phyloP scores from a whole-genome alignment of 176 grass and related monocot species.

The Aegilops tauschii region DNA sequence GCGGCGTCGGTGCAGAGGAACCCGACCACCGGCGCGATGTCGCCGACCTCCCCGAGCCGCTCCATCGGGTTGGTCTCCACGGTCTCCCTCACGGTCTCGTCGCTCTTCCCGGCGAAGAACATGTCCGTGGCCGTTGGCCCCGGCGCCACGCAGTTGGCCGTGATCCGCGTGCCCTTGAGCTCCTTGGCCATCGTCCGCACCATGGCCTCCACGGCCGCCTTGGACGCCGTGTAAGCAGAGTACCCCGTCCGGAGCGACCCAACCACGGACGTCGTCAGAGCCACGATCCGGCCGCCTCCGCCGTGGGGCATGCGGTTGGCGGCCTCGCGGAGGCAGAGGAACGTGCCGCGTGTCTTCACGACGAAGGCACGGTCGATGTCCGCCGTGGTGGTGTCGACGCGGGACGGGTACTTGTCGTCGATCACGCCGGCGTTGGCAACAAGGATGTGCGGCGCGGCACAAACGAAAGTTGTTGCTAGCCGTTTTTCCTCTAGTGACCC shows the following conservation, averaged over 20 bases:
- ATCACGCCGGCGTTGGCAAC: not conserved
- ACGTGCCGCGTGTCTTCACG: too few relatives aligned
- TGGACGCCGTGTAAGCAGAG: conserved; percentile 42
- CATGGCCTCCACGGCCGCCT: conserved; percentile 57
- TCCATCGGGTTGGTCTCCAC: conserved; percentile 38
- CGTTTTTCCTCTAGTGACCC: too few relatives aligned
- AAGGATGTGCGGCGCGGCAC: not conserved
- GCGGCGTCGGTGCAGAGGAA: conserved; percentile 58
- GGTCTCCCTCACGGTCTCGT: conserved; percentile 6
- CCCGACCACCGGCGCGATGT: conserved; percentile 57
- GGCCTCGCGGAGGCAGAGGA: too few relatives aligned
- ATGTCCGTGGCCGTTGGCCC: conserved; percentile 49
- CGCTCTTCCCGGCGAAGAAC: conserved; percentile 55
- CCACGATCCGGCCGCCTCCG: conserved; percentile 64
- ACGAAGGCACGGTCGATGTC: too few relatives aligned
- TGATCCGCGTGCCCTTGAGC: conserved; percentile 46
- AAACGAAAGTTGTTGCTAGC: too few relatives aligned
- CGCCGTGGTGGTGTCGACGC: too few relatives aligned
- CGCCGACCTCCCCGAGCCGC: conserved; percentile 30
- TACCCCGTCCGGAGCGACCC: conserved; percentile 40
- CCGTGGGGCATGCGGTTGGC: too few relatives aligned
- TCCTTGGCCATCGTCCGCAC: conserved; percentile 54
- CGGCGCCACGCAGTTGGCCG: conserved; percentile 53
- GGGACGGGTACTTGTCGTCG: not conserved
- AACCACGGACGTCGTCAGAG: conserved; percentile 50